Evolutionary conservation across 1,284 basidiomycete species (phyloP), one percentile per base, ranked within the genome.

Genomic region (Tremellales sp.): DNA sequence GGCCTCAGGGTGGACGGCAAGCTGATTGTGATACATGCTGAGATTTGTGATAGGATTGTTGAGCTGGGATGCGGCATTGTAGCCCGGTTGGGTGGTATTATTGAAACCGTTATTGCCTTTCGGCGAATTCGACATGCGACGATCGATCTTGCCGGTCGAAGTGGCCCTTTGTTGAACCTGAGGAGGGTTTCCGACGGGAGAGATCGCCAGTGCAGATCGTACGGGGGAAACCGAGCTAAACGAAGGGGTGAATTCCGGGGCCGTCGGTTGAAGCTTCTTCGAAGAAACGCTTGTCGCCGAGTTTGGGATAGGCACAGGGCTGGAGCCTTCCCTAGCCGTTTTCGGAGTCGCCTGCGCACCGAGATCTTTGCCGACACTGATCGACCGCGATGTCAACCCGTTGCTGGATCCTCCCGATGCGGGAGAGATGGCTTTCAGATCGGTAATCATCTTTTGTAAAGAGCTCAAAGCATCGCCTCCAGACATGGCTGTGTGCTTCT

Each of bases 201-300:
- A 65, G 2, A 54, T 44, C 16, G 58, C 54, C 8, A 56, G 48
- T 33, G 35, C 46, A 6, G 54, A 58, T n/a, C 50, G 50, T n/a
- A 50, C 51, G 3, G 65, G 65, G 3, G 66, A 66, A 31, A 56
- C 44, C n/a, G 63, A 53, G n/a, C 35, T 33, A 47, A 61, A 60
- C 22, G 63, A 64, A 24, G 71, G 71, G 2, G 66, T 70, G 35
- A 73, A 73, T 35, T 58, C 65, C n/a, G 67, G 67, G 3, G 71
- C 71, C 47, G 71, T 69, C 13, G 71, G 66, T 51, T 73, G 71
- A 52, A 73, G 56, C 48, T 67, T 68, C 27, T 64, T 68, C 19
- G 53, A 27, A 10, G 42, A 47, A 10, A 43, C 31, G 10, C 48
- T 39, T 3, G 52, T 43, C 14, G 54, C 43, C 19, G 45, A 50